Evolutionary conservation across 2,329 filamentous ascomycete species (phyloP).

Genomic region (Colletotrichum sp.): DNA sequence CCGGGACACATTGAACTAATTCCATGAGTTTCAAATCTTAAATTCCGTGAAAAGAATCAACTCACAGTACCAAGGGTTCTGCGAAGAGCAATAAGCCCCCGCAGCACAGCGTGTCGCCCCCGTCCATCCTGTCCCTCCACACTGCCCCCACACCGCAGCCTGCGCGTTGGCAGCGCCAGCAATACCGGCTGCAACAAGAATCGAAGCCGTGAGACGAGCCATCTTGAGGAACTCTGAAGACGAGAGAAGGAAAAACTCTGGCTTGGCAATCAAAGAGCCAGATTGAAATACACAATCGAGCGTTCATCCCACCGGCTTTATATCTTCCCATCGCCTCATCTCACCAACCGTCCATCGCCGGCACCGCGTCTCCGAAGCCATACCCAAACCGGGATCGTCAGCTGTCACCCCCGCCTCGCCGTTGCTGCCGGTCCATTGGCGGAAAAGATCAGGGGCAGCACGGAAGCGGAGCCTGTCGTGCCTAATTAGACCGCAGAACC

Average conservation of each 20-base stretch:
- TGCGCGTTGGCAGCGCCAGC: slow-evolving; percentile 3
- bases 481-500: not conserved
- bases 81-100: slow-evolving; percentile 40
- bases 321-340: not conserved
- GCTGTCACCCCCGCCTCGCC: not conserved
- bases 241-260: not conserved
- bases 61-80: slow-evolving; percentile 53
- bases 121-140: slow-evolving; percentile 43
- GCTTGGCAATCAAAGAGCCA: not conserved
- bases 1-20: slow-evolving; percentile 11
- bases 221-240: not conserved
- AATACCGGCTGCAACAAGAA: not conserved
- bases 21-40: not conserved
- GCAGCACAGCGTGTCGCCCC: slow-evolving; percentile 44
- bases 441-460: not conserved
- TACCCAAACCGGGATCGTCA: not conserved
- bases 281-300: not conserved
- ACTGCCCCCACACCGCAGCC: slow-evolving; percentile 36
- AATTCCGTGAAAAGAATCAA: slow-evolving; percentile 26
- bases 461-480: not conserved
- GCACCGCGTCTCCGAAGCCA: not conserved
- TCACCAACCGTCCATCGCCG: not conserved
- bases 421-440: not conserved
- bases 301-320: not conserved
- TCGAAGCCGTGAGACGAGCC: not conserved